A percentile compares a stretch with the other conserved stretches of the same genome.
Evolutionary conservation across 495 filamentous ascomycete genomes (phyloP).

Genomic region (Lineolata rhizophorae): DNA sequence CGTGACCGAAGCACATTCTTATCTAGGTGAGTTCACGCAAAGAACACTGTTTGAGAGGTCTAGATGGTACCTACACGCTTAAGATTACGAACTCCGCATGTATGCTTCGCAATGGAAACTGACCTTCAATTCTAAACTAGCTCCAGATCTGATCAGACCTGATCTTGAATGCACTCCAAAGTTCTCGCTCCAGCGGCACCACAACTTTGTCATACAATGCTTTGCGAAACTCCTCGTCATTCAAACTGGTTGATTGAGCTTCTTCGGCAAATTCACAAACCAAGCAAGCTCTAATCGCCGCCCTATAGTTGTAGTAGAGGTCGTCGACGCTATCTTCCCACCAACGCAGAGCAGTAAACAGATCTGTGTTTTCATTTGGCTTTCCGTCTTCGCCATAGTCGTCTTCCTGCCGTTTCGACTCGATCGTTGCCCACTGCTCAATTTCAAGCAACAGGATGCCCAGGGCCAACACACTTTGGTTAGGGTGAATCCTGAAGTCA

Average conservation of each 20-base stretch:
- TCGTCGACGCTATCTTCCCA: neutral
- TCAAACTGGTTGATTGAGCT: too few species aligned
- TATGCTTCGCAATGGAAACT: too few species aligned
- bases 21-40: too few species aligned
- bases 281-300: slow-evolving; percentile 2
- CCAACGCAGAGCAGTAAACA: slow-evolving; percentile 1
- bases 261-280: neutral
- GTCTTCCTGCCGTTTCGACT: neutral
- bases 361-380: slow-evolving; percentile 3
- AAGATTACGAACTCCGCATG: too few species aligned
- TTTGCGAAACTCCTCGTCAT: slow-evolving; percentile 2
- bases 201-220: slow-evolving; percentile 2
- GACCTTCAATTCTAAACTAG: too few species aligned
- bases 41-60: too few species aligned
- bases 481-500: slow-evolving; percentile 3
- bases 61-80: too few species aligned
- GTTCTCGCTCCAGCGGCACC: slow-evolving; percentile 1
- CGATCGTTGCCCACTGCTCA: slow-evolving; percentile 1
- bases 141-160: too few species aligned
- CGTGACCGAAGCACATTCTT: too few species aligned
- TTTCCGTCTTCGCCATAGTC: slow-evolving; percentile 1
- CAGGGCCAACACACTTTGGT: slow-evolving; percentile 1
- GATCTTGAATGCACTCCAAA: too few species aligned
- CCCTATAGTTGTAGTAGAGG: slow-evolving; percentile 1
- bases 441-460: slow-evolving; percentile 5